Percentiles rank a stretch among this genome's conserved stretches.
phyloP scores from a whole-genome alignment of 257 asterid genomes.

The Penstemon eatonii region DNA sequence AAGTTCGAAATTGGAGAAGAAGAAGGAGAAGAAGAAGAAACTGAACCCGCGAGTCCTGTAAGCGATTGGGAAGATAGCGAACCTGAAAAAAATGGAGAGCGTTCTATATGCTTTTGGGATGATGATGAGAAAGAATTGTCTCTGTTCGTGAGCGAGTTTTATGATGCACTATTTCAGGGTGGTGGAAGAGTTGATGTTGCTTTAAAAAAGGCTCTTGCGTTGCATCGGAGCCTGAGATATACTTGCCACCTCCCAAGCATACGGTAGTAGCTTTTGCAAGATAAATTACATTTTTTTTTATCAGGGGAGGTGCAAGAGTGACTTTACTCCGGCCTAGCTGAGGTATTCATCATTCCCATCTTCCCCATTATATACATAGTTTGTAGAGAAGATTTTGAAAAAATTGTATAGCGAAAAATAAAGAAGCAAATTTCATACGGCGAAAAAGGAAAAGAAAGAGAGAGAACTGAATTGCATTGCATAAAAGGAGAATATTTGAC shows the following conservation, averaged over 20 bases:
- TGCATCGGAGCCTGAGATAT: conserved; percentile 70
- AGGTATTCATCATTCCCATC: conserved; percentile 41
- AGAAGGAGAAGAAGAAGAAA: conserved; percentile 66
- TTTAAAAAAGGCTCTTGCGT: conserved; percentile 53
- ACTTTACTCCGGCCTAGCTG: conserved; percentile 3
- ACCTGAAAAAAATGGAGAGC: conserved; percentile 61
- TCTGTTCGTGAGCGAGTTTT: conserved; percentile 66
- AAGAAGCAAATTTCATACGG: conserved; percentile 4
- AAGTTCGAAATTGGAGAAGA: conserved; percentile 93
- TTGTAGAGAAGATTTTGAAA: conserved; percentile 14
- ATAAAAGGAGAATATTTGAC: neutral
- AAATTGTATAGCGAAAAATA: conserved; percentile 19
- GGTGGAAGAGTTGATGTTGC: conserved; percentile 66
- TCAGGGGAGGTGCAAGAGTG: neutral
- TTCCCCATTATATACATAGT: conserved; percentile 31
- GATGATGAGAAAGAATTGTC: conserved; percentile 88
- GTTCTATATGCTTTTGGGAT: conserved; percentile 58
- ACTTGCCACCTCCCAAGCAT: conserved; percentile 58
- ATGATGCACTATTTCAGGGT: conserved; percentile 75
- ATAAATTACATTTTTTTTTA: neutral
- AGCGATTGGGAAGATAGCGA: conserved; percentile 98
- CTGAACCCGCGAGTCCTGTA: conserved; percentile 61
- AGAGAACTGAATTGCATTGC: neutral
- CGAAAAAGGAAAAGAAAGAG: conserved; percentile 15
- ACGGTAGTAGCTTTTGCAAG: conserved; percentile 25